These are phyloP conservation scores for Venturia asperata DNA, from an alignment of 2,329 filamentous ascomycete species.

Conservation along the genomic window DNA sequence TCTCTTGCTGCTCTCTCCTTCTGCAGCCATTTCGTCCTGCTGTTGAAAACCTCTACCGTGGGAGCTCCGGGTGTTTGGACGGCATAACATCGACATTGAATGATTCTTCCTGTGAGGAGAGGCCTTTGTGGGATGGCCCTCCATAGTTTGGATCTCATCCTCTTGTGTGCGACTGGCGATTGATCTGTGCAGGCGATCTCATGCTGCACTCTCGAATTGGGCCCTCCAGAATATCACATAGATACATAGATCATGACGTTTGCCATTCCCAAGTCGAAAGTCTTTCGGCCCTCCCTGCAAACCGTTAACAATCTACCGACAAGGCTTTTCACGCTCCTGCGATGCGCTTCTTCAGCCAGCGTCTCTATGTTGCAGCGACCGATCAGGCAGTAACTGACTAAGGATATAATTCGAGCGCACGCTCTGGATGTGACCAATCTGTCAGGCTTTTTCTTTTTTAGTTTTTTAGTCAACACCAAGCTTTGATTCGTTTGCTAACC, in stretches of 20 bases:
- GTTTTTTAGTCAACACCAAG: background rate
- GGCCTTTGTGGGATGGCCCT: background rate
- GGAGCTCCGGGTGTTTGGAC: constrained; percentile 70
- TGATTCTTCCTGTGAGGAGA: background rate
- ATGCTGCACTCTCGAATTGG: background rate
- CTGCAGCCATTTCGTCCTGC: constrained; percentile 78
- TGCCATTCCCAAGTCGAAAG: background rate
- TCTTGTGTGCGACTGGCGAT: background rate
- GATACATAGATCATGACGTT: background rate
- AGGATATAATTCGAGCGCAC: too few relatives aligned
- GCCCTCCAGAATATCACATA: background rate
- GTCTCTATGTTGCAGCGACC: background rate
- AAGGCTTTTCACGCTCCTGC: background rate
- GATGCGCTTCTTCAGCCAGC: background rate
- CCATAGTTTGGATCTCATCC: background rate
- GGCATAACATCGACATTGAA: constrained; percentile 54
- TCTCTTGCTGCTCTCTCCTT: constrained; percentile 76
- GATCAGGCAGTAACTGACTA: too few relatives aligned
- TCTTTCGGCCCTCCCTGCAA: background rate
- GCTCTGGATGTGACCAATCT: background rate
- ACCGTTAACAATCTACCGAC: background rate
- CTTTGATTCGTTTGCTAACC: background rate
- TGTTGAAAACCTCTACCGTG: constrained; percentile 85
- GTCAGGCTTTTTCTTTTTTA: too few relatives aligned
- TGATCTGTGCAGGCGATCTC: background rate